Evolutionary conservation across 2,329 filamentous ascomycete species (phyloP).

Genomic region (Aspergillus flavus): DNA sequence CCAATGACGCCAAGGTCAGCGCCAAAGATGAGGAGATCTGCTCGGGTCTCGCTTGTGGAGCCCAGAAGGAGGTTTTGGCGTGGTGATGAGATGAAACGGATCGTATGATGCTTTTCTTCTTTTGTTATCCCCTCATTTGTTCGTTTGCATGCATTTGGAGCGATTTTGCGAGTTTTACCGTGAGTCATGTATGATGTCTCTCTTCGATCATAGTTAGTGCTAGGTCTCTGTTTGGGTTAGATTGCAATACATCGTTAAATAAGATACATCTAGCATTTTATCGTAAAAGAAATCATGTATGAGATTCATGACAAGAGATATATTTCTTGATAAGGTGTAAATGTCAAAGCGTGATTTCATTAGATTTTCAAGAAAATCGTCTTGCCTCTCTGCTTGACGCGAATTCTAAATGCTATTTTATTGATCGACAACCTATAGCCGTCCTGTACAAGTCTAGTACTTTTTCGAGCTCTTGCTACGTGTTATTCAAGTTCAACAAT

Average conservation of each 20-base stretch:
- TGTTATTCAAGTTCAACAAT: constrained; percentile 13
- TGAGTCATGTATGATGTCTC: background rate
- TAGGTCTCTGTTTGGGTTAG: background rate
- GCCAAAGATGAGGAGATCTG: constrained; percentile 31
- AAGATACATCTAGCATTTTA: background rate
- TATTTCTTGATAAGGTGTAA: background rate
- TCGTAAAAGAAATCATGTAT: background rate
- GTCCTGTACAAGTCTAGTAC: background rate
- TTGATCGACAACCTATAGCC: background rate
- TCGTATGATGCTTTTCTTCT: background rate
- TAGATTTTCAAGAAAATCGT: background rate
- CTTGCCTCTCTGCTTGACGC: too few relatives aligned
- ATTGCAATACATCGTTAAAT: background rate
- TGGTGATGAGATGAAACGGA: constrained; percentile 19
- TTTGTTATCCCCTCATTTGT: background rate
- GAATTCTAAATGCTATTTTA: background rate
- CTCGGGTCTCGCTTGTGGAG: constrained; percentile 23
- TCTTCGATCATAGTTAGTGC: background rate
- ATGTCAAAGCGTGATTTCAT: background rate
- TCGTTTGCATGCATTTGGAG: background rate
- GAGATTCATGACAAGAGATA: background rate
- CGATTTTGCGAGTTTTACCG: background rate
- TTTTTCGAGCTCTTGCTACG: background rate
- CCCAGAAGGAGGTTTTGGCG: constrained; percentile 26
- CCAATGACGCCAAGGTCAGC: constrained; percentile 15